Evolutionary conservation across 495 filamentous ascomycete species (phyloP), one percentile per base, ranked within the genome.

Genomic region (Penicillium robsamsonii): DNA sequence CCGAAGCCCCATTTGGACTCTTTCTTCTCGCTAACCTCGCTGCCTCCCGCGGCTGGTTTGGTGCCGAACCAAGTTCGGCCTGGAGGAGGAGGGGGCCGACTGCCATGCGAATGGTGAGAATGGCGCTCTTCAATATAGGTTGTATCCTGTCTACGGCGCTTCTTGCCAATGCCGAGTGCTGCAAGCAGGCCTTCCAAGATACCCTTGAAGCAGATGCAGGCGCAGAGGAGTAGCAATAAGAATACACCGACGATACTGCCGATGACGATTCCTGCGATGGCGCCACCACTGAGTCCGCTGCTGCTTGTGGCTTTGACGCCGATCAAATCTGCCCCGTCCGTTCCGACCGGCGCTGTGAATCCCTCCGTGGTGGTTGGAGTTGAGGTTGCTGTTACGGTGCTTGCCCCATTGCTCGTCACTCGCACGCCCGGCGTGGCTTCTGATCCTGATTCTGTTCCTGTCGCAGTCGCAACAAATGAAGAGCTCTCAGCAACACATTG

Each of bases 181-280:
- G 82, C 87, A 49, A 89, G 70, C 24, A 90, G 52, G 15, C 74
- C 80, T 53, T 87, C 81, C 68, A 89, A 79, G 18, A 85, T 70
- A 9, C 85, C 85, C 57, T 81, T 82, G 56, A 86, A 81, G 61
- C 90, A 87, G 72, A 85, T 83, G 76, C 83, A 92, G 67, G 85
- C 81, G 71, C 88, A 91, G 50, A 96, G 61, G 4, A 93, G 79
- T 11, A 89, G 65, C 15, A 96, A 77, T 2, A 96, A 70, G 46
- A 86, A 68, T 22, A 91, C 78, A 63, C 87, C 92, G n/a, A 81
- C 83, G 60, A 96, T 81, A 5, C 86, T 84, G 59, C 92, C 92
- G 46, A 96, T 88, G 58, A 96, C 92, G 60, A 96, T 96, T 42
- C 92, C 92, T n/a, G 92, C 92, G 63, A 96, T 96, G 24, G 91